A percentile compares a stretch with the other conserved stretches of the same genome.
phyloP scores from a whole-genome alignment of 495 filamentous ascomycete species.

The Articulospora tetracladia region DNA sequence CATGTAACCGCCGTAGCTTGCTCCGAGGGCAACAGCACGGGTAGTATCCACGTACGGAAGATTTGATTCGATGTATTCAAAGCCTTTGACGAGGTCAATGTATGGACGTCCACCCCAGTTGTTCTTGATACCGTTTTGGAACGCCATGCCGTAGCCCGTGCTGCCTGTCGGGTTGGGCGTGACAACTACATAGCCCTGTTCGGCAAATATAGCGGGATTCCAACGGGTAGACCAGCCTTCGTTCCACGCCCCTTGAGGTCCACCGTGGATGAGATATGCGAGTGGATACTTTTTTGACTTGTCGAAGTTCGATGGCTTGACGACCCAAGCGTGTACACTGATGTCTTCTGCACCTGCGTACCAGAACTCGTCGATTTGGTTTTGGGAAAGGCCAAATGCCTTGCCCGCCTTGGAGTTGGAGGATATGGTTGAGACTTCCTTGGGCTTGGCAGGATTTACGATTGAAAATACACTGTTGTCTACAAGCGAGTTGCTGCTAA shows the following conservation, averaged over 20 bases:
- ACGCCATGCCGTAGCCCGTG: conserved; percentile 78
- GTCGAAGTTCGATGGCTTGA: conserved; percentile 79
- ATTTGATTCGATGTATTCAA: conserved; percentile 71
- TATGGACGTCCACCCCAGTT: conserved; percentile 82
- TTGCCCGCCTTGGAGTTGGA: conserved; percentile 66
- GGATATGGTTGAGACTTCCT: conserved; percentile 39
- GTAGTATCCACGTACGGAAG: conserved; percentile 70
- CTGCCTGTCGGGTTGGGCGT: conserved; percentile 86
- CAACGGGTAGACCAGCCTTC: conserved; percentile 85
- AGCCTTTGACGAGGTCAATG: conserved; percentile 73
- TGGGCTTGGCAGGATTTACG: conserved; percentile 39
- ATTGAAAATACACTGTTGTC: conserved; percentile 68
- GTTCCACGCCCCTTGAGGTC: conserved; percentile 81
- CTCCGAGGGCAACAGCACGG: conserved; percentile 77
- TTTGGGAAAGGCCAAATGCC: conserved; percentile 60
- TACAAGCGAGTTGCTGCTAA: conserved; percentile 61
- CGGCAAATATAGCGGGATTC: conserved; percentile 89
- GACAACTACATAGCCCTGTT: conserved; percentile 86
- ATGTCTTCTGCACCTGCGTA: conserved; percentile 58
- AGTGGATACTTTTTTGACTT: conserved; percentile 72
- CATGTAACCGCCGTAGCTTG: conserved; percentile 87
- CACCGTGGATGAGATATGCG: conserved; percentile 82
- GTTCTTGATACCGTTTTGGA: conserved; percentile 70
- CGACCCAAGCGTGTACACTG: conserved; percentile 71
- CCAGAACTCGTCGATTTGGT: conserved; percentile 69